Evolutionary conservation across 768 basidiomycete species (phyloP).

Genomic region (Tylopilus balloui): DNA sequence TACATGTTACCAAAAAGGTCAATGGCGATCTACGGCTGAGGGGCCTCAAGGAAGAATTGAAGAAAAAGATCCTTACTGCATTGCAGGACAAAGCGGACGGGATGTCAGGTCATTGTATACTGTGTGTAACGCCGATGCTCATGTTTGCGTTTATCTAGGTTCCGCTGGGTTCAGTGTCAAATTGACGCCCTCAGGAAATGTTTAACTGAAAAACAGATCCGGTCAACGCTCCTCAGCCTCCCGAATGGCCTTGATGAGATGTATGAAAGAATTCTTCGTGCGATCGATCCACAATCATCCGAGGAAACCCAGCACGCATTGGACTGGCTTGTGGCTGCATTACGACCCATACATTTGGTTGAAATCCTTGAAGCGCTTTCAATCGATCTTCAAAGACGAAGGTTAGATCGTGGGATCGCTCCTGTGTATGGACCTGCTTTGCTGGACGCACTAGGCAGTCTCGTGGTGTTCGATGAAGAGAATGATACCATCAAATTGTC

Average conservation of each 20-base stretch:
- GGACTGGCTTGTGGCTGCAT: conserved; percentile 13
- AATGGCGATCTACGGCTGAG: conserved; percentile 1
- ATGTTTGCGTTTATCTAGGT: conserved; percentile 6
- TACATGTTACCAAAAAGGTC: conserved; percentile 7
- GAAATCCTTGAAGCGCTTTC: conserved; percentile 11
- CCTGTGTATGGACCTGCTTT: not conserved
- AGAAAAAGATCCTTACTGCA: not conserved
- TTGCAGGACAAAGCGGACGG: conserved; percentile 7
- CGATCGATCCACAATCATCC: not conserved
- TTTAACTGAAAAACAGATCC: not conserved
- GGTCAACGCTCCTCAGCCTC: conserved; percentile 5
- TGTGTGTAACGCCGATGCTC: not conserved
- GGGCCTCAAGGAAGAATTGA: not conserved
- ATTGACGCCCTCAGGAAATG: conserved; percentile 11
- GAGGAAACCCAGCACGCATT: conserved; percentile 4
- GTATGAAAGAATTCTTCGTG: conserved; percentile 16
- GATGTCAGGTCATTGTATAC: conserved; percentile 2
- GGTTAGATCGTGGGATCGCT: not conserved
- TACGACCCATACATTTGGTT: conserved; percentile 2
- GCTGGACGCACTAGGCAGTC: conserved; percentile 9
- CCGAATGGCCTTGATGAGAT: conserved; percentile 14
- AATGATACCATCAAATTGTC: conserved; percentile 3
- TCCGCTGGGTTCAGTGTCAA: conserved; percentile 19
- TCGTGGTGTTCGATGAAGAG: conserved; percentile 9
- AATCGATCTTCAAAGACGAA: conserved; percentile 5